Conservation (phyloP, 257 asterid genomes). For the Solanum microdontum region DNA sequence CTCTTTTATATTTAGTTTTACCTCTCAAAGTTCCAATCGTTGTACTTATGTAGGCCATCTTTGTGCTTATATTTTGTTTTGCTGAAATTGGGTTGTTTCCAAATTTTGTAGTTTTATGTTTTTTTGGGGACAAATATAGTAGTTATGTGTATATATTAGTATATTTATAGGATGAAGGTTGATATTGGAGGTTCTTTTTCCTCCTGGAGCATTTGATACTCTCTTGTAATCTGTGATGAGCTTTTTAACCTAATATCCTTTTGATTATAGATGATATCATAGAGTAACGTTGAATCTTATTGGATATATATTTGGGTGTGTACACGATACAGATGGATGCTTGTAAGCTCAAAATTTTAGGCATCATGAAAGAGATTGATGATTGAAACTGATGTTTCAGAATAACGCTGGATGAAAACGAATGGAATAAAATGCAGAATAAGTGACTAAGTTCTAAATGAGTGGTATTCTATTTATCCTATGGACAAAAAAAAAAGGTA, state of each 20-base stretch:
- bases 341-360: background rate
- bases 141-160: background rate
- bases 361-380: background rate
- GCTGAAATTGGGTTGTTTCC: background rate
- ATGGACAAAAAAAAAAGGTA: background rate
- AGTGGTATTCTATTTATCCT: background rate
- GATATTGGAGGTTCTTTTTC: background rate
- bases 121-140: background rate
- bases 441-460: background rate
- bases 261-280: background rate
- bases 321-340: background rate
- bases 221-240: background rate
- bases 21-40: background rate
- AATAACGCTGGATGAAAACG: background rate
- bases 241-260: background rate
- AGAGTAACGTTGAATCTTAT: background rate
- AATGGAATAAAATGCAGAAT: background rate
- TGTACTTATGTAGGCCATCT: background rate
- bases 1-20: background rate
- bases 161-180: background rate
- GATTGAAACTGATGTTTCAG: background rate
- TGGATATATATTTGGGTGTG: background rate
- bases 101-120: background rate
- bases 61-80: background rate
- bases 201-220: background rate